Base-by-base conservation (phyloP, 768 basidiomycete species). In the Hypholoma fasciculare region DNA sequence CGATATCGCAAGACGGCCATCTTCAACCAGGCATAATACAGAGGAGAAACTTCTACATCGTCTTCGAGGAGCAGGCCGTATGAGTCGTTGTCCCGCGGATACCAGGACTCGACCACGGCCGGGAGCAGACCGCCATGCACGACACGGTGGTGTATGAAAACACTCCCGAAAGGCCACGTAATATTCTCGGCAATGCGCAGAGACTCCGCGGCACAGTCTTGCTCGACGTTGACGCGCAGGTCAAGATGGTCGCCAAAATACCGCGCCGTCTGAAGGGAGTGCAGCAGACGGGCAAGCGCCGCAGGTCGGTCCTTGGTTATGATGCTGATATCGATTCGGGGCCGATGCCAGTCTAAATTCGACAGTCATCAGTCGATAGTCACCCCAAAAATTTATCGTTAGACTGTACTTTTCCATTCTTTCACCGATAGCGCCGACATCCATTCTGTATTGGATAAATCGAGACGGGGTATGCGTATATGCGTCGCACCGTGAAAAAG, bases 61-160 rank as follows among this genome's bases (percentile, higher is more conserved):
- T 95, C 93, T 70, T 94, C 93, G 19, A 95, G 80, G 17, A 95
- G 72, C 17, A 95, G 68, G 7, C 89, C 92, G 67, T 93, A 94
- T 1, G 85, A 82, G 63, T 94, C 74, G 59, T 92, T 81, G 30
- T 80, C 78, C 23, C 76, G 72, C 4, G 94, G 93, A 67, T 92
- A 95, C 92, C 94, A 96, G 4, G 91, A 90, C 71, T 94, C 93
- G 13, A 94, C 88, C 13, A 96, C 85, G 6, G 93, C 90, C 2
- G 90, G 80, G 54, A 95, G 81, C 17, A 95, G 77, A 4, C 92
- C 93, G 2, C 86, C 92, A 57, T 86, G 87, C n/a, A 90, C 72
- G 56, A 93, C 79, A 23, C 94, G 83, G 65, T 87, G 90, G 54
- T 92, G 85, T 7, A 90, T 64, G 57, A 81, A 81, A 7, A 86